Evolutionary conservation across 306 rosid species (phyloP).

Genomic region (Fagus crenata): DNA sequence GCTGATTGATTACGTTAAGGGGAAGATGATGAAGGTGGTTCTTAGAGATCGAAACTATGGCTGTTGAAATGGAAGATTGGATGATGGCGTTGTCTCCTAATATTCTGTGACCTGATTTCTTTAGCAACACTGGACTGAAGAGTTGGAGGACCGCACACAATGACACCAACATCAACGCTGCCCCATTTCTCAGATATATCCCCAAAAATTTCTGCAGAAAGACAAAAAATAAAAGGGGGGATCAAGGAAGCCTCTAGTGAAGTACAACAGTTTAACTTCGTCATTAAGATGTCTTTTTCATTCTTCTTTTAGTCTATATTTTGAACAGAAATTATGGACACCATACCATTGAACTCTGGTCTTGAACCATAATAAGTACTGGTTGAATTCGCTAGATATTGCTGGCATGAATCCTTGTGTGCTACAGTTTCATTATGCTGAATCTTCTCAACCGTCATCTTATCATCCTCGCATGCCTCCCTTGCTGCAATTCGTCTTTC

Average conservation of each 20-base stretch:
- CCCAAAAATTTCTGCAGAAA: slow-evolving; percentile 63
- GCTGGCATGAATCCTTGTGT: no score
- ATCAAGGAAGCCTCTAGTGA: background rate
- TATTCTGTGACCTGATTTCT: slow-evolving; percentile 70
- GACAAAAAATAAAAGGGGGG: background rate
- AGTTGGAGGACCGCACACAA: slow-evolving; percentile 87
- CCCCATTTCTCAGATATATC: slow-evolving; percentile 63
- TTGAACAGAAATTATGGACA: no score
- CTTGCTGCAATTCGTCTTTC: slow-evolving; percentile 41
- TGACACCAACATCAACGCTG: slow-evolving; percentile 65
- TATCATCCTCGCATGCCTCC: no score
- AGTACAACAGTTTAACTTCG: background rate
- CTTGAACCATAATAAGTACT: no score
- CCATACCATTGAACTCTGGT: no score
- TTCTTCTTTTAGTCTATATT: no score
- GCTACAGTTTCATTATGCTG: no score
- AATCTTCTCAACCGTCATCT: no score
- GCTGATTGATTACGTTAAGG: no score
- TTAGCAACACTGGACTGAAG: slow-evolving; percentile 79
- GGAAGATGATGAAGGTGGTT: no score
- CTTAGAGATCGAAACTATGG: slow-evolving; percentile 90
- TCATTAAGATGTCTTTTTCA: background rate
- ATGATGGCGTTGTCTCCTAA: slow-evolving; percentile 49
- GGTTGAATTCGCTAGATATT: no score
- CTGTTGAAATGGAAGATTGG: slow-evolving; percentile 88